phyloP scores from a whole-genome alignment of 768 basidiomycete species.

The Pisolithus marmoratus region DNA sequence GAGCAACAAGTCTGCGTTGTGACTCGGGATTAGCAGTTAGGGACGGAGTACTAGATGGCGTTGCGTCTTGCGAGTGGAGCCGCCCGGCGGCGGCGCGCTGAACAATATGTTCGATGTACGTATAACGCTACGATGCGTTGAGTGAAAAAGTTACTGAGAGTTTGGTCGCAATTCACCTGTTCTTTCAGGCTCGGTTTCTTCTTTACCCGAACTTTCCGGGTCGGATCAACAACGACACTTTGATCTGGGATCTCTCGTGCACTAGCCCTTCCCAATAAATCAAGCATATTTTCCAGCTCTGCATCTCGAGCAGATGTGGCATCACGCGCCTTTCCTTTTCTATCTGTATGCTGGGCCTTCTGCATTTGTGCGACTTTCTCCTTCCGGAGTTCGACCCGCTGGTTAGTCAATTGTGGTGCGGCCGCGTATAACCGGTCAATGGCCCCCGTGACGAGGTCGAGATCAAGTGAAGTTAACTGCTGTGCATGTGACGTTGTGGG shows the following conservation, averaged over 20 bases:
- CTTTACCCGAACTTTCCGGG: slow-evolving; percentile 50
- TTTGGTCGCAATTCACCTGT: slow-evolving; percentile 41
- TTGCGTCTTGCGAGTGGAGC: slow-evolving; percentile 75
- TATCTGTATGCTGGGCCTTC: slow-evolving; percentile 50
- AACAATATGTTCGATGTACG: slow-evolving; percentile 70
- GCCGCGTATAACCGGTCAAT: slow-evolving; percentile 85
- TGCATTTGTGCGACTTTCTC: slow-evolving; percentile 71
- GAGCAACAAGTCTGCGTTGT: neutral
- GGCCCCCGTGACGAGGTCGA: slow-evolving; percentile 80
- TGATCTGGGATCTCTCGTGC: slow-evolving; percentile 65
- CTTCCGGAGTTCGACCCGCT: slow-evolving; percentile 84
- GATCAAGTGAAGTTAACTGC: slow-evolving; percentile 56
- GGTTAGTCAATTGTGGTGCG: slow-evolving; percentile 85
- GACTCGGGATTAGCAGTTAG: slow-evolving; percentile 32
- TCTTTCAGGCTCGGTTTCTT: slow-evolving; percentile 51
- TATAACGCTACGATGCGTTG: slow-evolving; percentile 47
- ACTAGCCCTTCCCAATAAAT: slow-evolving; percentile 65
- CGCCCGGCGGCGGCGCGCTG: slow-evolving; percentile 70
- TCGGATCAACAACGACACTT: slow-evolving; percentile 60
- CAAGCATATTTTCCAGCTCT: slow-evolving; percentile 69
- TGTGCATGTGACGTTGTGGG: slow-evolving; percentile 59
- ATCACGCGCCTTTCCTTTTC: slow-evolving; percentile 44
- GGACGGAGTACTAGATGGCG: slow-evolving; percentile 37
- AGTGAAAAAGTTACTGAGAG: slow-evolving; percentile 1
- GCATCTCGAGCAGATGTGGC: slow-evolving; percentile 13